Percentiles rank a stretch among this genome's conserved stretches.
Conservation (phyloP, 2,329 filamentous ascomycete genomes). For the Aspergillus viridinutans region DNA sequence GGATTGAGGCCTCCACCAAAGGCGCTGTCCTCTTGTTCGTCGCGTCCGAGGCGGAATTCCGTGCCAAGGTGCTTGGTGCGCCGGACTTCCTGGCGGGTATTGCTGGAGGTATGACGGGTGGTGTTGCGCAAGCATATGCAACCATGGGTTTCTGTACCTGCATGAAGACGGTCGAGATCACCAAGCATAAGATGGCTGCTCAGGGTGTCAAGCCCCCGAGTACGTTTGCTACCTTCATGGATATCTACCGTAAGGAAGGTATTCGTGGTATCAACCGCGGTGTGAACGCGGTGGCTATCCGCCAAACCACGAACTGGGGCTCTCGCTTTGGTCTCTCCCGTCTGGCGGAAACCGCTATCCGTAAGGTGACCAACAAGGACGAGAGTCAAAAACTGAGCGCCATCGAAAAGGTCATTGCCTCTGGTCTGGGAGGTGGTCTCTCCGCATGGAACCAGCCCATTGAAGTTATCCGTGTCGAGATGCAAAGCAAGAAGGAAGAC, state of each 20-base stretch:
- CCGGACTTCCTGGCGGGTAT: slow-evolving; percentile 86
- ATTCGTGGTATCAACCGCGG: slow-evolving; percentile 96
- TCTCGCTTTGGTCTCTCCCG: slow-evolving; percentile 90
- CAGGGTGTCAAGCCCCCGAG: slow-evolving; percentile 78
- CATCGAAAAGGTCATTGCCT: slow-evolving; percentile 84
- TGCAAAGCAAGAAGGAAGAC: slow-evolving; percentile 98
- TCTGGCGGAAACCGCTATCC: slow-evolving; percentile 85
- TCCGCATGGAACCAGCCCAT: slow-evolving; percentile 99
- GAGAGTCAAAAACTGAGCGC: slow-evolving; percentile 72
- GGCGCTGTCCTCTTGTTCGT: slow-evolving; percentile 98
- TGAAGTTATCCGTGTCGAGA: slow-evolving; percentile 98
- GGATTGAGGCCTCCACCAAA: slow-evolving; percentile 99
- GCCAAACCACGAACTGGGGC: slow-evolving; percentile 99
- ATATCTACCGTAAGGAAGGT: slow-evolving; percentile 92
- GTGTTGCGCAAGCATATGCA: slow-evolving; percentile 95
- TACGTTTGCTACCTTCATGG: slow-evolving; percentile 93
- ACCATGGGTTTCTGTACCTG: slow-evolving; percentile 99
- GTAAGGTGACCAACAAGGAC: slow-evolving; percentile 71
- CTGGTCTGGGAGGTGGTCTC: slow-evolving; percentile 83
- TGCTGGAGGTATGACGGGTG: slow-evolving; percentile 83
- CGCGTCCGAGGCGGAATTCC: slow-evolving; percentile 95
- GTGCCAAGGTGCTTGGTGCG: slow-evolving; percentile 77
- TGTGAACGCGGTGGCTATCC: slow-evolving; percentile 96
- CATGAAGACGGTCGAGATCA: slow-evolving; percentile 99
- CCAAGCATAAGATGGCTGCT: slow-evolving; percentile 90